phyloP scores from a whole-genome alignment of 106 monocot genomes.

The Allium cepa region DNA sequence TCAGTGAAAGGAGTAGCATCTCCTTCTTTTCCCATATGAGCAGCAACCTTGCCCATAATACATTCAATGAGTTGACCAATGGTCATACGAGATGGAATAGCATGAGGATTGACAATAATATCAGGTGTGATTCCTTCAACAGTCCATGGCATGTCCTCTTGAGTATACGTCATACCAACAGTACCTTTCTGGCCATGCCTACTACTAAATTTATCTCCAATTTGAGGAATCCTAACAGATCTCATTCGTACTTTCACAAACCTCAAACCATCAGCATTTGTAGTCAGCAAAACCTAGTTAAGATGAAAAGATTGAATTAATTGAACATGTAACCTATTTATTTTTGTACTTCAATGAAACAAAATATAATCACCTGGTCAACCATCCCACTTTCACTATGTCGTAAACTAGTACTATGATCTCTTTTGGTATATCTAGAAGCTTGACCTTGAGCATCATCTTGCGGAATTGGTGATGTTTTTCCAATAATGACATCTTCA shows the following conservation, averaged over 20 bases:
- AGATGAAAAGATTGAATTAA: slow-evolving; percentile 1
- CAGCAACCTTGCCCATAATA: slow-evolving; percentile 99
- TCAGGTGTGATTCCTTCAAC: slow-evolving; percentile 99
- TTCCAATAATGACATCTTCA: slow-evolving; percentile 99
- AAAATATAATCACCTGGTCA: slow-evolving; percentile 60
- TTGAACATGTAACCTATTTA: not conserved
- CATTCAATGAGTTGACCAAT: slow-evolving; percentile 99
- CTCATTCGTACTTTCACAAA: slow-evolving; percentile 98
- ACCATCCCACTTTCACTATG: slow-evolving; percentile 99
- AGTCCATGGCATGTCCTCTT: slow-evolving; percentile 99
- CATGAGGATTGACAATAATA: slow-evolving; percentile 99
- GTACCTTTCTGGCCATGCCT: slow-evolving; percentile 99
- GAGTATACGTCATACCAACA: slow-evolving; percentile 98
- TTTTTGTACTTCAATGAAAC: not conserved
- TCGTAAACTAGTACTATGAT: slow-evolving; percentile 93
- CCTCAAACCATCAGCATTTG: slow-evolving; percentile 98
- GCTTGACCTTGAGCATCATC: slow-evolving; percentile 94
- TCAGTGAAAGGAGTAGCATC: slow-evolving; percentile 99
- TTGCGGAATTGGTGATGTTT: slow-evolving; percentile 90
- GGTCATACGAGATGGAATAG: slow-evolving; percentile 99
- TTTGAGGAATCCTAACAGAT: slow-evolving; percentile 94
- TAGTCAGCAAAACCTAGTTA: slow-evolving; percentile 78
- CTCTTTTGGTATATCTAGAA: slow-evolving; percentile 73
- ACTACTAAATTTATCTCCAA: slow-evolving; percentile 98
- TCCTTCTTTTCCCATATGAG: slow-evolving; percentile 99